Evolutionary conservation across 108 stramenopile genomes (phyloP), one percentile per base, ranked within the genome.

Genomic region (Skeletonema grethae): DNA sequence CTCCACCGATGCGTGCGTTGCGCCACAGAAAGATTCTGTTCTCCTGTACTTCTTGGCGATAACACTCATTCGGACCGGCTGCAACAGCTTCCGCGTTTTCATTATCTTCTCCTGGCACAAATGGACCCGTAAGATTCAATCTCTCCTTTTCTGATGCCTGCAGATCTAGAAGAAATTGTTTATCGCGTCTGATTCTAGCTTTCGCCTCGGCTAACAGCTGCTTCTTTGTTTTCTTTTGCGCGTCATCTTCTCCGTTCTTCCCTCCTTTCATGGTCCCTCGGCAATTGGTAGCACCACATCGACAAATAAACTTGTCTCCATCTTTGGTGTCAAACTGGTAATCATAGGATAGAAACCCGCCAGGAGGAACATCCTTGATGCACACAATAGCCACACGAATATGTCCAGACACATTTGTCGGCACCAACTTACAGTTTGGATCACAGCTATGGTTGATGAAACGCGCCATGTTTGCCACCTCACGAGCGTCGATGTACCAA

Each of bases 391-490:
- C 95, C 62, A 95, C 89, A n/a, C 94, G 86, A 50, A 81, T 90
- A 41, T 84, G 67, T 10, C 97, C 97, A 10, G 70, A 79, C 9
- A 97, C 96, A 70, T 94, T 96, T 64, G 92, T 78, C 8, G 77
- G 88, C 53, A 84, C 75, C 50, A 97, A 76, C 39, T 89, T 82
- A 79, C 97, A 97, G 70, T 98, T 98, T 1, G 96, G 96, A 55
- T 92, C 86, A 70, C 97, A 97, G 16, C 92, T 92, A 65, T 98
- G 97, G 65, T 98, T 98, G 84, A 98, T 97, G 70, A 98, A 97
- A 22, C 97, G 84, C 50, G 87, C 84, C 61, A 87, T 57, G 68
- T 94, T 95, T 7, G 94, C 96, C 60, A 86, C 87, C 48, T 83
- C 85, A 39, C 95, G 82, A 2, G 96, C 97, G 63, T 98, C 97